Evolutionary conservation across 2,329 filamentous ascomycete genomes (phyloP).

Genomic region (Grosmannia serpens): DNA sequence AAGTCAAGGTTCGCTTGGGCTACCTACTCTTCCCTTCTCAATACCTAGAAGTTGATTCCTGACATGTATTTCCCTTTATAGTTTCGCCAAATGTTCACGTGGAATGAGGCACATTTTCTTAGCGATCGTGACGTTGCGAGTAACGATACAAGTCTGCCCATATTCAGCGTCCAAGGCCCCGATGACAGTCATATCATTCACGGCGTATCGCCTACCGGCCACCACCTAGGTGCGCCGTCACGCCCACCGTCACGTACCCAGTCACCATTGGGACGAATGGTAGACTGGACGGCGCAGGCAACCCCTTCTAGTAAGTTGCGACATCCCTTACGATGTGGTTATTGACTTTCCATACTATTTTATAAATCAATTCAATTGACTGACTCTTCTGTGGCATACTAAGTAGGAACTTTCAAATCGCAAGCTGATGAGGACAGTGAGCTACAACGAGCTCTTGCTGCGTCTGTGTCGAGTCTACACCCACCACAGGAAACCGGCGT

Average conservation of each 20-base stretch:
- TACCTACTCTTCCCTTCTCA: background rate
- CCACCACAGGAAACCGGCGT: constrained; percentile 40
- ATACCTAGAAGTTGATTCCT: background rate
- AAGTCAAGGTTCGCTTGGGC: constrained; percentile 26
- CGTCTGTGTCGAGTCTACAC: constrained; percentile 40
- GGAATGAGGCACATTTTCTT: constrained; percentile 43
- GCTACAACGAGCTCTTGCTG: constrained; percentile 42
- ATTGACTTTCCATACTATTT: too few relatives aligned
- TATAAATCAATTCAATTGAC: background rate
- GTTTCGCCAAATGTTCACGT: constrained; percentile 39
- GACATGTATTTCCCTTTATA: constrained; percentile 15
- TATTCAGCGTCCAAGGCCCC: constrained; percentile 45
- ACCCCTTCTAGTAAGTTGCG: background rate
- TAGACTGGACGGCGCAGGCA: constrained; percentile 33
- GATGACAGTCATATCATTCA: constrained; percentile 32
- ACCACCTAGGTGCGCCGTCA: constrained; percentile 38
- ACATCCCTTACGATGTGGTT: background rate
- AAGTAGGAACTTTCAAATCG: constrained; percentile 16
- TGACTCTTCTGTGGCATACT: background rate
- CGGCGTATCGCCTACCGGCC: constrained; percentile 30
- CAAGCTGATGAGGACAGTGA: constrained; percentile 40
- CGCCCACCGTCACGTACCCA: constrained; percentile 50
- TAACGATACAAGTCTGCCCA: constrained; percentile 18
- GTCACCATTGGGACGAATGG: constrained; percentile 42
- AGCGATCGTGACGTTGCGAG: constrained; percentile 37